Base-by-base conservation (phyloP, 2,329 filamentous ascomycete genomes). In the Exophiala bonariae region DNA sequence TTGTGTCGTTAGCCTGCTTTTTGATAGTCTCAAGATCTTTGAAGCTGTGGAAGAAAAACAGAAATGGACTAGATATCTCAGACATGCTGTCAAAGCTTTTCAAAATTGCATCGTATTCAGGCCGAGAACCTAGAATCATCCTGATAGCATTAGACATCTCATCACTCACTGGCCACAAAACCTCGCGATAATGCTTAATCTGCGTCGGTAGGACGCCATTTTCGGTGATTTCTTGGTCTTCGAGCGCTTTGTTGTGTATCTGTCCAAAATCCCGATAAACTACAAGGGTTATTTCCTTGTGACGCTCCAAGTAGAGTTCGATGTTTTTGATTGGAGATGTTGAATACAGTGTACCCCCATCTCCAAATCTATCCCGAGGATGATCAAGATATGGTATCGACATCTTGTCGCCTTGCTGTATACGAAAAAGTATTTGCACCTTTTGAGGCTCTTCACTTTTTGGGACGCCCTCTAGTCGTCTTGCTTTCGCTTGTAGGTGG, bases 261-360 rank as follows among this genome's bases (percentile, higher is more conserved):
- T 19, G 5, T 6, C 6, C 16, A 20, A 39, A 39, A 23, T 39
- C 36, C 7, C 36, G 16, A 28, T 16, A 44, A 8, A 44, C 41
- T 10, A 44, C 22, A n/a, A 44, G 34, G 17, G 28, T 4, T 10
- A 44, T 19, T 5, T 44, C 30, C 23, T 44, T 44, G 19, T 44
- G 35, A 7, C 19, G 28, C 41, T 44, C 41, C 11, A 44, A 14
- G 41, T 37, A 44, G 16, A 44, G 31, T n/a, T 44, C 41, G 16
- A 44, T 19, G 31, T 44, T 44, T 11, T 35, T 36, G 17, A 44
- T 16, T 4, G 41, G 41, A 14, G 14, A 19, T 20, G 8, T 38
- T 6, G 28, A 18, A 22, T 26, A 31, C 11, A 44, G 28, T 20
- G 18, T 10, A 20, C 16, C 10, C 19, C 17, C 13, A 9, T 22